Base-by-base conservation (phyloP, 2,329 filamentous ascomycete species). In the Phyllosticta paracitricarpa region DNA sequence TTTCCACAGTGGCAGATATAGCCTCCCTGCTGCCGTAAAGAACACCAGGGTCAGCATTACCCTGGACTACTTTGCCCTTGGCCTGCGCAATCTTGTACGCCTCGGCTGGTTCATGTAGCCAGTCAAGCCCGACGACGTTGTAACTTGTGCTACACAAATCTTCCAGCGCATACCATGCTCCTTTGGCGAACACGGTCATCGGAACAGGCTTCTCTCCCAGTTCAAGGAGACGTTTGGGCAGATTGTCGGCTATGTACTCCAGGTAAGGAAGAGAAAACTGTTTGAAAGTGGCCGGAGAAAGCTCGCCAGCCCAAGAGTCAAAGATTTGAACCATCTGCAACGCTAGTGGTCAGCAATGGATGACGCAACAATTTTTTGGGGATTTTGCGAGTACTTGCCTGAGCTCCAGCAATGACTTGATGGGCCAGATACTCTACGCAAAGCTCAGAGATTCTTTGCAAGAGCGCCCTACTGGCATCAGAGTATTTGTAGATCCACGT, bases 141-240 rank as follows among this genome's bases (percentile, higher is more conserved):
- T 97, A 99, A 51, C 91, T 92, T 17, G 92, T 84, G 69, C 91
- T 80, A 77, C 92, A 97, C 22, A 94, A 83, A 33, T 89, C 86
- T 67, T 97, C 89, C 56, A 99, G 81, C 3, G 91, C 91, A 75
- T 96, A 94, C 89, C 94, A 97, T 10, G 94, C 93, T 10, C 94
- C 94, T 79, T 99, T 99, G 40, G 94, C 91, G 74, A 99, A 99
- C 25, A 97, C 91, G 4, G 92, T 95, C 92, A 97, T 97, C 2
- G 94, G 94, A 2, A 99, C 93, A 10, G 79, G 81, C 62, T 92
- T 89, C 58, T 93, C 77, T 0, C 86, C 86, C 71, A 95, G 81
- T 71, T 89, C 88, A 67, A 83, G 79, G 62, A 97, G 78, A 63
- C 85, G 86, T 67, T 79, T 81, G 1, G 93, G 93, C 3, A 99